Evolutionary conservation across 345 rosid genomes (phyloP).

Genomic region (Citrus reticulata): DNA sequence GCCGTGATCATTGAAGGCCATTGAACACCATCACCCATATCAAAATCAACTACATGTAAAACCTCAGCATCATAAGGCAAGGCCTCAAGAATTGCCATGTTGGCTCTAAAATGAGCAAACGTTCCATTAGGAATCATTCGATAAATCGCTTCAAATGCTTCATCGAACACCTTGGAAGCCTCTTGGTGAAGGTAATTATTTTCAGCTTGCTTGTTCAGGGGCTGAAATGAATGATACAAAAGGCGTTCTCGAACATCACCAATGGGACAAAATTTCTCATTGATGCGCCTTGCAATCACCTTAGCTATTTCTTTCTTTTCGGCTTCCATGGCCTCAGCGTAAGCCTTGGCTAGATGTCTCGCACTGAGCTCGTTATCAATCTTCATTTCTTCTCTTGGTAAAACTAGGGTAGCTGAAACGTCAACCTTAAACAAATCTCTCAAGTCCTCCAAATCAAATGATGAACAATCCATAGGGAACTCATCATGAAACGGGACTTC

Average conservation of each 20-base stretch:
- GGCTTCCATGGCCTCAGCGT: conserved; percentile 17
- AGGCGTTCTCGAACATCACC: conserved; percentile 15
- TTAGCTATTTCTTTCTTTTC: conserved; percentile 13
- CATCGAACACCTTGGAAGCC: conserved; percentile 5
- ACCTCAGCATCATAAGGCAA: conserved; percentile 26
- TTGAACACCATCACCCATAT: conserved; percentile 47
- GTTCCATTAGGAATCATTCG: conserved; percentile 44
- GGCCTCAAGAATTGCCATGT: conserved; percentile 40
- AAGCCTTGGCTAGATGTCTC: conserved; percentile 14
- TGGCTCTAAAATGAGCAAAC: conserved; percentile 51
- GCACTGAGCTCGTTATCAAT: background rate
- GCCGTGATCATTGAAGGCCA: conserved; percentile 48
- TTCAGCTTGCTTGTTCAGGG: background rate
- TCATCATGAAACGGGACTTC: background rate
- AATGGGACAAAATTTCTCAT: conserved; percentile 18
- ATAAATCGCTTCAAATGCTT: conserved; percentile 28
- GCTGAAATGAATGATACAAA: conserved; percentile 11
- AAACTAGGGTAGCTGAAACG: background rate
- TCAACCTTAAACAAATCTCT: conserved; percentile 5
- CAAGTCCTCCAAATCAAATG: conserved; percentile 3
- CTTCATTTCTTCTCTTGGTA: conserved; percentile 12
- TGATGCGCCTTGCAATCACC: conserved; percentile 16
- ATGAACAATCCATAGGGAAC: background rate
- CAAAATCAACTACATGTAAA: conserved; percentile 46
- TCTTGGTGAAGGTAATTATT: conserved; percentile 18